Conservation (phyloP, 768 basidiomycete genomes). For the Cubamyces lactineus region DNA sequence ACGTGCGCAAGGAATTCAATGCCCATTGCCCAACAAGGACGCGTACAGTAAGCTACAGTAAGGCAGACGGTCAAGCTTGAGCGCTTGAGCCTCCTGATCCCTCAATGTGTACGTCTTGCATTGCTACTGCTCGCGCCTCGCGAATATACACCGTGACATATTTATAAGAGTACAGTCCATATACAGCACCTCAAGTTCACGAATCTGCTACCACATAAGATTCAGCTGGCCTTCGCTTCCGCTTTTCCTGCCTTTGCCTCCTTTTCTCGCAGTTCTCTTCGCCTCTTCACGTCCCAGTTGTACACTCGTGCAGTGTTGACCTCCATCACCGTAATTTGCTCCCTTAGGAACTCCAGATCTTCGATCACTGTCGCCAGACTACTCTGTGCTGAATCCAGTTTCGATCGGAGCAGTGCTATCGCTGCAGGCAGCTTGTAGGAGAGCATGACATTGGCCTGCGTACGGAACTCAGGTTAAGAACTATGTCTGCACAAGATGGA, state of each 20-base stretch:
- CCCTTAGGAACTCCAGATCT: constrained; percentile 90
- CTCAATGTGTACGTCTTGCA: not conserved
- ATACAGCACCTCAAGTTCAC: not conserved
- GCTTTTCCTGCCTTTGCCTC: constrained; percentile 35
- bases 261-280: constrained; percentile 58
- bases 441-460: constrained; percentile 95
- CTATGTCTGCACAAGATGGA: no score
- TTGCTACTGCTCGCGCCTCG: not conserved
- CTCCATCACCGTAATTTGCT: constrained; percentile 97
- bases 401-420: constrained; percentile 69
- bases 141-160: not conserved
- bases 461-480: no score
- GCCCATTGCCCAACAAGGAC: no score
- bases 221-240: constrained; percentile 8
- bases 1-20: no score
- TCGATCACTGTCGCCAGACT: constrained; percentile 72
- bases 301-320: constrained; percentile 93
- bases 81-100: no score
- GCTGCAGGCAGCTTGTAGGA: constrained; percentile 88
- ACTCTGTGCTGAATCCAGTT: constrained; percentile 71
- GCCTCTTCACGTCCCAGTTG: constrained; percentile 91
- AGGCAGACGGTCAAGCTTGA: no score
- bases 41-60: no score
- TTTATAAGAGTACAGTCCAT: not conserved
- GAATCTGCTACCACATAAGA: no score